Percentiles rank a stretch among this genome's conserved stretches.
Conservation (phyloP, 192 early-diverging fungal genomes). For the Pilobolus umbonatus region DNA sequence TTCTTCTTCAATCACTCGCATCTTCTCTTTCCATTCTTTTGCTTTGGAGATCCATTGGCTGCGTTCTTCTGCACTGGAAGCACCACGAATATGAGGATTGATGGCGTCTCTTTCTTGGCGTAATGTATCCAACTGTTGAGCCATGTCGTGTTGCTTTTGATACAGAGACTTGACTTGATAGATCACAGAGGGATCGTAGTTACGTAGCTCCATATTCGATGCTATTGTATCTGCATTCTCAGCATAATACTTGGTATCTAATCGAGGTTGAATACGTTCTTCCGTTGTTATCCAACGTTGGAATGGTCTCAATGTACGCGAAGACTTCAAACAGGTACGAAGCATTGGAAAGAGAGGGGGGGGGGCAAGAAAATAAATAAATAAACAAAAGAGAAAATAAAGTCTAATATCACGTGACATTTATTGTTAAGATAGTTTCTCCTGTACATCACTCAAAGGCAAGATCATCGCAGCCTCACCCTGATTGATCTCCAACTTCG, state of each 20-base stretch:
- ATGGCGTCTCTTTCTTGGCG: constrained; percentile 19
- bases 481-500: constrained; percentile 59
- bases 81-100: constrained; percentile 15
- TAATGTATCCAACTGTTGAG: constrained; percentile 5
- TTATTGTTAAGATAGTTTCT: too few species aligned
- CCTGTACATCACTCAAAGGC: too few species aligned
- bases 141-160: background rate
- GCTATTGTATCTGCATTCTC: constrained; percentile 23
- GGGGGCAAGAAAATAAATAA: too few species aligned
- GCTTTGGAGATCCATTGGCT: constrained; percentile 46
- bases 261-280: constrained; percentile 23
- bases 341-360: too few species aligned
- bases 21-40: constrained; percentile 49
- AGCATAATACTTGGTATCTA: constrained; percentile 25
- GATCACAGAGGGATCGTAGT: constrained; percentile 14
- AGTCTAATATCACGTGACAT: too few species aligned
- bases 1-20: constrained; percentile 47
- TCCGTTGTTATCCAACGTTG: background rate
- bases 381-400: too few species aligned
- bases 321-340: too few species aligned
- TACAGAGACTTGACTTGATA: constrained; percentile 16
- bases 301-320: too few species aligned
- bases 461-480: too few species aligned
- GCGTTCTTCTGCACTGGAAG: constrained; percentile 27
- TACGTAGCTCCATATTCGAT: constrained; percentile 27